Evolutionary conservation across 2,329 filamentous ascomycete genomes (phyloP), one percentile per base, ranked within the genome.

Genomic region (Ceratocystis ficicola): DNA sequence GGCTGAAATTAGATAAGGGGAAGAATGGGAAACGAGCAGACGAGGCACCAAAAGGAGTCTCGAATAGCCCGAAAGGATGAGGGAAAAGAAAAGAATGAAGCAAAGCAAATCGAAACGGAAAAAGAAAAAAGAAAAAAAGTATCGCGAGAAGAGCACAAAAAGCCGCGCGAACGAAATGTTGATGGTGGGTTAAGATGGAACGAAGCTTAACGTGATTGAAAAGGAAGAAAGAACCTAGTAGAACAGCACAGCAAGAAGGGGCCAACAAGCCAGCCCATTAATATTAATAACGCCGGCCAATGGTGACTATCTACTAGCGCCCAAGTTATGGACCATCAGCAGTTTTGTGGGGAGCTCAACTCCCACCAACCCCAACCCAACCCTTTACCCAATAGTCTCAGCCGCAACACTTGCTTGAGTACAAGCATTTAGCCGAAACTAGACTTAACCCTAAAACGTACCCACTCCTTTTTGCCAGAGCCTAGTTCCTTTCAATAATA

Each of bases 1-100:
- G 55, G 28, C 55, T 59, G 25, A 59, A 59, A 59, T 59, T 59
- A 59, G 55, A 59, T 59, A 59, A 59, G 55, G 55, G n/a, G 60
- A 62, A 62, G 22, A 62, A 48, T 46, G 36, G 44, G 36, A 62
- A 44, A 44, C 60, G 44, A 22, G n/a, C 60, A 62, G 30, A 55
- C 46, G 22, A 59, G n/a, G 55, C 55, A 10, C 28, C 17, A 59
- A 36, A 57, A 59, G 8, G 55, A 59, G 20, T 7, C 55, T 10
- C 55, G 28, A 30, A 36, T 32, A 32, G 32, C 7, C 12, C 20
- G 25, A 50, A 25, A 50, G n/a, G 7, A n/a, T 41, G 36, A 1
- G 36, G 10, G 15, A 41, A 12, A 12, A 12, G 36, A 50, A 50
- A 50, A 50, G n/a, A 50, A 50, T 50, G 17, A 25, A 28, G 50